Evolutionary conservation across 306 rosid genomes (phyloP).

Genomic region (Quercus glauca): DNA sequence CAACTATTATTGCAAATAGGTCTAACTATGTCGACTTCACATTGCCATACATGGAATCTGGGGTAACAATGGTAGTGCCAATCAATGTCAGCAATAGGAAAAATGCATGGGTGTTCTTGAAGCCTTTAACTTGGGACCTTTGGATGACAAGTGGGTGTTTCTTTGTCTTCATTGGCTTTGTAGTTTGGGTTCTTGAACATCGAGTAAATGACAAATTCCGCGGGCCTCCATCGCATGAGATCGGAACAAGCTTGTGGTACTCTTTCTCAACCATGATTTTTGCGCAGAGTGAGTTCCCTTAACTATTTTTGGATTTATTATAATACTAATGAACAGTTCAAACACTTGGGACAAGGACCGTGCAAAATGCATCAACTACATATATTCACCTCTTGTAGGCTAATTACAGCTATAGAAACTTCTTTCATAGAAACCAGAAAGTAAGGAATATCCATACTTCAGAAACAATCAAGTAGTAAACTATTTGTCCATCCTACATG

Average conservation of each 20-base stretch:
- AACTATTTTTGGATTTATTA: background rate
- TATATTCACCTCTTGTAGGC: too few relatives aligned
- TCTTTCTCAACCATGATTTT: constrained; percentile 44
- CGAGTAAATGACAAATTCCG: constrained; percentile 31
- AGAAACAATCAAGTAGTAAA: too few relatives aligned
- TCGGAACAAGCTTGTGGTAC: constrained; percentile 42
- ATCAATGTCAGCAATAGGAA: background rate
- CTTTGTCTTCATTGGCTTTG: constrained; percentile 35
- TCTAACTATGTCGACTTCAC: constrained; percentile 38
- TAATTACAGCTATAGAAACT: background rate
- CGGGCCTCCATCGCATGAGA: constrained; percentile 24
- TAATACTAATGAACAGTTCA: background rate
- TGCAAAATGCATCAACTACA: too few relatives aligned
- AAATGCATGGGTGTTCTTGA: constrained; percentile 42
- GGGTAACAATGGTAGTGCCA: constrained; percentile 34
- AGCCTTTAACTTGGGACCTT: constrained; percentile 38
- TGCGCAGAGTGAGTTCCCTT: constrained; percentile 20
- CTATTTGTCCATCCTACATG: too few relatives aligned
- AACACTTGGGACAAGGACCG: too few relatives aligned
- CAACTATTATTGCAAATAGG: constrained; percentile 32
- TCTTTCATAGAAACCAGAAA: too few relatives aligned
- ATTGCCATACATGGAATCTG: constrained; percentile 39
- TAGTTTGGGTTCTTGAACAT: constrained; percentile 49
- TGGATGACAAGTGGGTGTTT: constrained; percentile 29
- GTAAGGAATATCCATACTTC: too few relatives aligned